Evolutionary conservation across 768 basidiomycete genomes (phyloP), one percentile per base, ranked within the genome.

Genomic region (Boletus subcaerulescens): DNA sequence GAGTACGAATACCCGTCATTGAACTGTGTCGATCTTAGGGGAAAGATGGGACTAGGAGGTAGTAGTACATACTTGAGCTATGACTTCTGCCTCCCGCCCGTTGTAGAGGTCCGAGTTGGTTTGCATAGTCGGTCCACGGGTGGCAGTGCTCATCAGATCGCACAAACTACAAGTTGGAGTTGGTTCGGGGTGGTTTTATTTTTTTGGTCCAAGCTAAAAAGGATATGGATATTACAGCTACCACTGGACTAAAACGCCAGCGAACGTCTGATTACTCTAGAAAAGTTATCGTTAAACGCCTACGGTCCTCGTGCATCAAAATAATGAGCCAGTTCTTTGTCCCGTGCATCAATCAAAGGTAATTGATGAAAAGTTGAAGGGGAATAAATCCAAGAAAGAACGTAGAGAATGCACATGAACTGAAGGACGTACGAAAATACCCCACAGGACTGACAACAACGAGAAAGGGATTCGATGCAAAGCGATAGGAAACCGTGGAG

Each of bases 11-110:
- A 47, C 79, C 81, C 61, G 75, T 81, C 57, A 69, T 68, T 63
- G 82, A 90, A 68, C 82, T 84, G 15, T 73, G 40, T 12, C 14
- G 14, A 62, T 52, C 76, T 83, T 41, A 79, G 77, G 32, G 45
- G 50, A 42, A 20, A 12, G 36, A 17, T 13, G 18, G 17, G 39
- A 20, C 15, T 13, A 14, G 17, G 11, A n/a, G 46, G 14, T 15
- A 0, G 40, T 26, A 10, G 42, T 0, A 52, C 57, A 55, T 40
- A 68, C 67, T 52, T 67, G 66, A 15, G 61, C 66, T 33, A 67
- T 67, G 12, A 67, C 66, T 49, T 67, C 65, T 39, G 65, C 69
- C 56, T 71, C 65, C 15, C 66, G 64, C 24, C 65, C 65, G 45
- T 67, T 59, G 61, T 67, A 67, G 48, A 58, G 43, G 52, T 67